A percentile compares a stretch with the other conserved stretches of the same genome.
Conservation (phyloP, 73 alveolate species). For the Paramecium primaurelia region DNA sequence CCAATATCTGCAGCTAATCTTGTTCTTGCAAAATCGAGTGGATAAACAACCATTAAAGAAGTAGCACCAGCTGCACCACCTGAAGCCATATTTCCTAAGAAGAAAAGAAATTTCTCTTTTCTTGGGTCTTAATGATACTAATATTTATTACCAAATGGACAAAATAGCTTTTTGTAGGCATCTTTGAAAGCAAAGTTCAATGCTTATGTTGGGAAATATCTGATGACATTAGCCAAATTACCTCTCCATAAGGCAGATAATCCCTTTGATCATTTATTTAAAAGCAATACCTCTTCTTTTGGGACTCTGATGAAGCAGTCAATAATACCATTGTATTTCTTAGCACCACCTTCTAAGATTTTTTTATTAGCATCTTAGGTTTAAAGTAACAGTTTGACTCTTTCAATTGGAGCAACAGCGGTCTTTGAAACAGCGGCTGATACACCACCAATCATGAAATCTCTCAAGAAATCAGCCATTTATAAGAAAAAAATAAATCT, state of each 20-base stretch:
- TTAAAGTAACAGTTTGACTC: slow-evolving; percentile 76
- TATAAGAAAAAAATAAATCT: neutral
- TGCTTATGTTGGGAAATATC: slow-evolving; percentile 83
- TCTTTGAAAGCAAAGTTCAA: slow-evolving; percentile 81
- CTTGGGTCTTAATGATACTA: neutral
- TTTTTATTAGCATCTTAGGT: slow-evolving; percentile 65
- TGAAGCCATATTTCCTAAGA: slow-evolving; percentile 63
- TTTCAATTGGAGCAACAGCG: slow-evolving; percentile 79
- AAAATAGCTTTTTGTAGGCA: neutral
- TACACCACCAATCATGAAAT: slow-evolving; percentile 73
- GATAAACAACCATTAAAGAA: slow-evolving; percentile 70
- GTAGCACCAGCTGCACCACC: slow-evolving; percentile 87
- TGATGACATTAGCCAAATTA: slow-evolving; percentile 68
- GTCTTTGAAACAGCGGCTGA: slow-evolving; percentile 76
- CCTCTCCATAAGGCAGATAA: slow-evolving; percentile 78
- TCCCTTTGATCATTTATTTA: slow-evolving; percentile 38
- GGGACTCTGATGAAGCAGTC: slow-evolving; percentile 72
- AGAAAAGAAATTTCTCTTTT: neutral
- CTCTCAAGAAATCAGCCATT: slow-evolving; percentile 20
- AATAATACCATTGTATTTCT: slow-evolving; percentile 66
- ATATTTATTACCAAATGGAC: neutral
- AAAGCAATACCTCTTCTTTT: slow-evolving; percentile 56
- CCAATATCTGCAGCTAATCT: slow-evolving; percentile 76
- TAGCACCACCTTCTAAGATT: slow-evolving; percentile 33
- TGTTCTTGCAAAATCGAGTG: slow-evolving; percentile 80